Percentiles rank a stretch among this genome's conserved stretches.
phyloP scores from a whole-genome alignment of 164 flowering plant genomes.

The Magnolia sinica region DNA sequence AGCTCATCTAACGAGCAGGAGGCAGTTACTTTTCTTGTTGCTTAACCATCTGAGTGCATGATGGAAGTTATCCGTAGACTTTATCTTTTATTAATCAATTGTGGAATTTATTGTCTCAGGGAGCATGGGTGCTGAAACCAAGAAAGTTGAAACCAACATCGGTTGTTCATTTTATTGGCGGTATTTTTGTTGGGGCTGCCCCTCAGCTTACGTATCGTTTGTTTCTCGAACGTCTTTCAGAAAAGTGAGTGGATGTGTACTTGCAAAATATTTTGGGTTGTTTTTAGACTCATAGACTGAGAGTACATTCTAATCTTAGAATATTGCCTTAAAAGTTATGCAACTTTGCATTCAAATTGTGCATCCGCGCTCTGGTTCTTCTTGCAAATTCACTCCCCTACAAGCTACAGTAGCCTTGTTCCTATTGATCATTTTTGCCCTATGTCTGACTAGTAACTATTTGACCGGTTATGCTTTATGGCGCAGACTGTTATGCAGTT shows the following conservation, averaged over 20 bases:
- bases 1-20: no score
- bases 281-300: neutral
- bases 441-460: no score
- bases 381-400: neutral
- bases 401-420: neutral
- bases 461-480: neutral
- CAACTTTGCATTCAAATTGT: neutral
- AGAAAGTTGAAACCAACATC: constrained; percentile 43
- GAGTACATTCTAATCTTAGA: neutral
- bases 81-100: neutral
- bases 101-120: constrained; percentile 33
- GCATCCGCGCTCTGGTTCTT: neutral
- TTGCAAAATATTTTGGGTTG: neutral
- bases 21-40: neutral
- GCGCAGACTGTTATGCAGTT: neutral
- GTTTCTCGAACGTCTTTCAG: constrained; percentile 85
- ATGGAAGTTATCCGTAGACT: neutral
- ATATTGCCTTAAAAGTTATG: neutral
- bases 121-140: constrained; percentile 91
- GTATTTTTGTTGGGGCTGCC: constrained; percentile 96
- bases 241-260: constrained; percentile 51
- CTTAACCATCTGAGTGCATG: neutral
- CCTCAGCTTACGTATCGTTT: constrained; percentile 93
- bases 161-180: constrained; percentile 87
- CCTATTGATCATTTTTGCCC: neutral